These are phyloP conservation scores for Glaciozyma martinii DNA, from an alignment of 768 basidiomycete genomes.

Conservation along the genomic window DNA sequence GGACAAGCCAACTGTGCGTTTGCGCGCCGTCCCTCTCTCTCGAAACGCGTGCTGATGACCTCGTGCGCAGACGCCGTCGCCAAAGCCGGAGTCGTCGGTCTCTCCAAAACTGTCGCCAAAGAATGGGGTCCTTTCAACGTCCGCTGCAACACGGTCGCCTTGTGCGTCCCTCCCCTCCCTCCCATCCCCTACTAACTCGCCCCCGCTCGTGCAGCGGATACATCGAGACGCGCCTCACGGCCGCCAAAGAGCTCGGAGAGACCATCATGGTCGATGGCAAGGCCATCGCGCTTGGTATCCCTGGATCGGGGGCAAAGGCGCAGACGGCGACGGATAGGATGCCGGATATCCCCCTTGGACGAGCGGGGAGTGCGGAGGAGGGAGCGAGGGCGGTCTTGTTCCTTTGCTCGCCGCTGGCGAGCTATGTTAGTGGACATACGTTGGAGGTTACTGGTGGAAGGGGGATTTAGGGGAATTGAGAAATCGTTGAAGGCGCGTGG, in stretches of 20 bases:
- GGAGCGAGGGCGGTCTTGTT: slow-evolving; percentile 50
- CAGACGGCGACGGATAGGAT: slow-evolving; percentile 35
- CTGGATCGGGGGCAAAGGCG: slow-evolving; percentile 45
- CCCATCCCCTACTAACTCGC: not conserved
- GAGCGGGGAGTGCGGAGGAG: slow-evolving; percentile 63
- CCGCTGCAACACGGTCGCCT: slow-evolving; percentile 72
- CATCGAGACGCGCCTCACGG: slow-evolving; percentile 58
- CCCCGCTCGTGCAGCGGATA: slow-evolving; percentile 57
- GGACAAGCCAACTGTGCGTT: slow-evolving; percentile 64
- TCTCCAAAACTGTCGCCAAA: slow-evolving; percentile 78
- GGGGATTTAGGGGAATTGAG: no score
- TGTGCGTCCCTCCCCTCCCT: not conserved
- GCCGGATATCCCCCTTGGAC: slow-evolving; percentile 55
- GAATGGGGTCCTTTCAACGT: slow-evolving; percentile 75
- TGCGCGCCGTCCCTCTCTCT: slow-evolving; percentile 26
- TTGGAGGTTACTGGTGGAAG: no score
- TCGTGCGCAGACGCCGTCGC: slow-evolving; percentile 21
- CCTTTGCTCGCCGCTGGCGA: not conserved
- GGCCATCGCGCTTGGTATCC: slow-evolving; percentile 73
- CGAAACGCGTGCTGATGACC: not conserved
- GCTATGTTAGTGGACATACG: not conserved
- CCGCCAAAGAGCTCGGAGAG: slow-evolving; percentile 65
- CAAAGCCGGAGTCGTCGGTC: slow-evolving; percentile 54
- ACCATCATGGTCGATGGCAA: slow-evolving; percentile 72
- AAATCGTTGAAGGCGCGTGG: no score